These are phyloP conservation scores for Lophium mytilinum DNA, from an alignment of 495 filamentous ascomycete genomes.

Conservation along the genomic window DNA sequence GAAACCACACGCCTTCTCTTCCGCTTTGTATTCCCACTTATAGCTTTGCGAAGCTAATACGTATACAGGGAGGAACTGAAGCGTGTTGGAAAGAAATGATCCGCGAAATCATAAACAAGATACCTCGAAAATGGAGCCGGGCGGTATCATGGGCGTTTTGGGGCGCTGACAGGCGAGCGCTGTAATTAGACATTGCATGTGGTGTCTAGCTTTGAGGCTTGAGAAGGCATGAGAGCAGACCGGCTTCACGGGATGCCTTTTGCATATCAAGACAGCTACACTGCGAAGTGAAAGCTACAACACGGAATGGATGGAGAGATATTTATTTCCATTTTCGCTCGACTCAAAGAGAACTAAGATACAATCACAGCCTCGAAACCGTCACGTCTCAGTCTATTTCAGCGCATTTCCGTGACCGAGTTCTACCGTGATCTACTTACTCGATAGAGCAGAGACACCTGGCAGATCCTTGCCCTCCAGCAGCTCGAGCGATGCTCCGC, in stretches of 20 bases:
- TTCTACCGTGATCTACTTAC: conserved; percentile 50
- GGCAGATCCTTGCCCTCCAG: conserved; percentile 96
- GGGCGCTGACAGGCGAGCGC: background rate
- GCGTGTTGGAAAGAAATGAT: conserved; percentile 73
- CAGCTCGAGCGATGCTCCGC: conserved; percentile 90
- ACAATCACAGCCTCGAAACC: conserved; percentile 21
- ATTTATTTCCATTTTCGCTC: too few species aligned
- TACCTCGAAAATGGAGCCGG: background rate
- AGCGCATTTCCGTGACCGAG: conserved; percentile 6
- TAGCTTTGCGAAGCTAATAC: background rate
- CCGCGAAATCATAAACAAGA: conserved; percentile 32
- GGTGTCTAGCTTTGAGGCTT: background rate
- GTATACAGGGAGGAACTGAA: conserved; percentile 78
- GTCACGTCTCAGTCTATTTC: conserved; percentile 19
- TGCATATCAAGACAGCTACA: too few species aligned
- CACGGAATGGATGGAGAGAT: too few species aligned
- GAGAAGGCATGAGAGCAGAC: background rate
- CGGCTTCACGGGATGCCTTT: too few species aligned
- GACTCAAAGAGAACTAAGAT: conserved; percentile 11
- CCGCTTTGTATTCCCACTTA: background rate
- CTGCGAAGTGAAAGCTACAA: too few species aligned
- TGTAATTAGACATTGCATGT: background rate
- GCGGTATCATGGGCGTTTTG: background rate
- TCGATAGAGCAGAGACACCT: conserved; percentile 88
- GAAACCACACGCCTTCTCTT: too few species aligned